Base-by-base conservation (phyloP, 1,284 basidiomycete species). In the Cryptococcus maquisensis region DNA sequence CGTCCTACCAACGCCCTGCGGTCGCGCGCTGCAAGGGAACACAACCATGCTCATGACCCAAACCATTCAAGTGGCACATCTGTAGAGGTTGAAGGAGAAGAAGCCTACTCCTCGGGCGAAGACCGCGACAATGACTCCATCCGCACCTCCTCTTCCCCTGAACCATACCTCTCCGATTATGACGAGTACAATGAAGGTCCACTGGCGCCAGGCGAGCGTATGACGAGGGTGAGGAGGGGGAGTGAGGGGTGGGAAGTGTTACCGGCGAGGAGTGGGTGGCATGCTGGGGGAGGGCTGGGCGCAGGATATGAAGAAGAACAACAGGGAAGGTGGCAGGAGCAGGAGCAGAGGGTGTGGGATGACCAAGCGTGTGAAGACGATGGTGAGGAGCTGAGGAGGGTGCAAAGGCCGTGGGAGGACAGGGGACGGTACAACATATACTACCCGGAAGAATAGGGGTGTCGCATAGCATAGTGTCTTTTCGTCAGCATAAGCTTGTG, bases 1-100 rank as follows among this genome's bases (percentile, higher is more conserved):
- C 78, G 77, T 41, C 84, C 89, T 1, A 84, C 82, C 23, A 88
- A 84, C 63, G 64, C 80, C 10, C 55, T 56, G 80, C 83, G 18
- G 68, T 78, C n/a, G 77, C 86, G 1, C 85, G 86, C 23, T 86
- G 86, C 3, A 86, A 87, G 64, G 28, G 23, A 44, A 8, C 20
- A 44, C 16, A 16, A 26, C 4, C 9, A 23, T 10, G 9, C 20
- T 16, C 20, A 12, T 2, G 43, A 32, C 10, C 28, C 28, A 6
- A 44, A 24, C 24, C 3, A n/a, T 16, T 4, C 20, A 16, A 38
- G 32, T 20, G 23, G 35, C 37, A 47, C 47, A 21, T 45, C 50
- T 24, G 38, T 57, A 32, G 20, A 13, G 36, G 47, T 52, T 10
- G 56, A 51, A 48, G 53, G 60, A 32, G 56, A 52, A 36, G 60